Conservation (phyloP, 306 rosid genomes). For the Biancaea sappan region DNA sequence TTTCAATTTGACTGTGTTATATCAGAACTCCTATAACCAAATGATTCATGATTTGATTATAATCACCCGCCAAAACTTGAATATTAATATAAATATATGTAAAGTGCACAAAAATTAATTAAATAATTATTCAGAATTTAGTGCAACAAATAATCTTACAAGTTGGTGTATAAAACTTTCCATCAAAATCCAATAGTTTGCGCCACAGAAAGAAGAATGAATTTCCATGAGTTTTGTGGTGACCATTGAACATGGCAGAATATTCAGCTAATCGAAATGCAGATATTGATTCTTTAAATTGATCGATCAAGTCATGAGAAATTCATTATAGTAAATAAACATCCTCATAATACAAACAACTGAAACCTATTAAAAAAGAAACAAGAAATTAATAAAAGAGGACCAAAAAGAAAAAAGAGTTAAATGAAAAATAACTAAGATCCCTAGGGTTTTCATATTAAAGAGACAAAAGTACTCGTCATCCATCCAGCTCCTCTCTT, state of each 20-base stretch:
- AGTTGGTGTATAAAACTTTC: slow-evolving; percentile 27
- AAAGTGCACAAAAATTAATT: slow-evolving; percentile 19
- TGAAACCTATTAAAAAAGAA: slow-evolving; percentile 36
- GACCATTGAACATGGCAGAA: slow-evolving; percentile 24
- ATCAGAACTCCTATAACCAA: slow-evolving; percentile 1
- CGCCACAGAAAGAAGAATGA: background rate
- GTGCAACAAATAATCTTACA: slow-evolving; percentile 22
- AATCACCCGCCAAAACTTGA: slow-evolving; percentile 30
- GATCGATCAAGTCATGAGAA: slow-evolving; percentile 40
- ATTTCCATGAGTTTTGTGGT: slow-evolving; percentile 5
- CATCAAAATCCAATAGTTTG: slow-evolving; percentile 17
- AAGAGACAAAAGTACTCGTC: slow-evolving; percentile 32
- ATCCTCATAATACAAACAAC: slow-evolving; percentile 47
- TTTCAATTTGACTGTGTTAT: slow-evolving; percentile 34
- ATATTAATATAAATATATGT: background rate
- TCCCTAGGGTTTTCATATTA: slow-evolving; percentile 58
- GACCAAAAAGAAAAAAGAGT: background rate
- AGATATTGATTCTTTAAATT: slow-evolving; percentile 25
- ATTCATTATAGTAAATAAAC: slow-evolving; percentile 37
- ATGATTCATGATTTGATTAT: slow-evolving; percentile 23
- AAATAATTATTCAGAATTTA: background rate
- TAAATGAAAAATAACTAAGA: slow-evolving; percentile 32
- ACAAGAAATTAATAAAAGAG: slow-evolving; percentile 18
- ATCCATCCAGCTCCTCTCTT: slow-evolving; percentile 34
- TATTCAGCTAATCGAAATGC: slow-evolving; percentile 4